Percentiles rank a stretch among this genome's conserved stretches.
Evolutionary conservation across 352 stramenopile species (phyloP).

Genomic region (Phytophthora tentaculata): DNA sequence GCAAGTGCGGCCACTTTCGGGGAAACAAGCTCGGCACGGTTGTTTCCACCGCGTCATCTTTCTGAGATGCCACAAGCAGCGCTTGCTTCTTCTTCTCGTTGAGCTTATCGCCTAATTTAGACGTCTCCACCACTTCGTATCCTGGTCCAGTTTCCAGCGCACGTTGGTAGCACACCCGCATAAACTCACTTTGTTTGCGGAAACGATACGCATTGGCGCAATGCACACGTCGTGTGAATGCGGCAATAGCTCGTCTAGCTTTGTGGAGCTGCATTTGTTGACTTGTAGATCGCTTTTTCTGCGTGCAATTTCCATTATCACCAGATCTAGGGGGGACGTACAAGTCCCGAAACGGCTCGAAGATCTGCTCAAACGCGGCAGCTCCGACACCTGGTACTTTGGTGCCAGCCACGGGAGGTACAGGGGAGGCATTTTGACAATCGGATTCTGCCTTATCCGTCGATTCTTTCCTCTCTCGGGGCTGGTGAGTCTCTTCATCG

Average conservation of each 20-base stretch:
- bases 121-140: slow-evolving; percentile 25
- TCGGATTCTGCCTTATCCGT: slow-evolving; percentile 19
- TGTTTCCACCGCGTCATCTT: slow-evolving; percentile 52
- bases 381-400: slow-evolving; percentile 22
- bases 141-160: slow-evolving; percentile 51
- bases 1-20: slow-evolving; percentile 75
- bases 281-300: slow-evolving; percentile 10
- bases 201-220: slow-evolving; percentile 58
- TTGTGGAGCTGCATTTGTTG: slow-evolving; percentile 29
- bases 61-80: slow-evolving; percentile 35
- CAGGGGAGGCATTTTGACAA: neutral
- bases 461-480: slow-evolving; percentile 26
- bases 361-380: slow-evolving; percentile 57
- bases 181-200: slow-evolving; percentile 68
- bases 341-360: slow-evolving; percentile 61
- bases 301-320: neutral
- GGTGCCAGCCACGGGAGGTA: neutral
- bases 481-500: slow-evolving; percentile 26
- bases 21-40: slow-evolving; percentile 52
- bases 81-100: slow-evolving; percentile 12
- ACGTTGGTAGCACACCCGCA: slow-evolving; percentile 65
- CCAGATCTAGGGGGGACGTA: slow-evolving; percentile 33
- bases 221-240: slow-evolving; percentile 46
- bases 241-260: slow-evolving; percentile 40
- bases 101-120: slow-evolving; percentile 8